Conservation (phyloP, 495 filamentous ascomycete species). For the Penicillium subrubescens region DNA sequence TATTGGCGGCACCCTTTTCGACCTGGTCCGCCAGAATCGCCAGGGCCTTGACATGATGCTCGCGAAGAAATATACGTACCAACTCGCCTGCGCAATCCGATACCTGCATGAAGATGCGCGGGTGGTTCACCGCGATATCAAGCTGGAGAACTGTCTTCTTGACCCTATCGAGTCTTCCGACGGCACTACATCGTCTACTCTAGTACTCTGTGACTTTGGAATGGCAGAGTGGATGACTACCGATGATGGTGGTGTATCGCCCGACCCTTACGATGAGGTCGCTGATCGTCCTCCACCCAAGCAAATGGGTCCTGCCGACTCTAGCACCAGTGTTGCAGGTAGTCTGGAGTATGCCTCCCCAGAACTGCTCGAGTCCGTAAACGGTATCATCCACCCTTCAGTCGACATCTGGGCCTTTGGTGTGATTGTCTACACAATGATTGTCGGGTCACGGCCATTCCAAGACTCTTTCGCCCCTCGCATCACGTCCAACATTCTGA, state of each 20-base stretch:
- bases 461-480: slow-evolving; percentile 61
- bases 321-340: slow-evolving; percentile 60
- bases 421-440: slow-evolving; percentile 63
- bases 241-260: slow-evolving; percentile 50
- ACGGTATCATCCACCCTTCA: slow-evolving; percentile 53
- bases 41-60: slow-evolving; percentile 53
- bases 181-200: slow-evolving; percentile 50
- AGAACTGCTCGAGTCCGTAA: slow-evolving; percentile 54
- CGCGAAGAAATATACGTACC: slow-evolving; percentile 65
- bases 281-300: slow-evolving; percentile 49
- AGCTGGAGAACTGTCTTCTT: slow-evolving; percentile 76
- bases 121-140: slow-evolving; percentile 74
- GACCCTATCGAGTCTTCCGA: slow-evolving; percentile 55
- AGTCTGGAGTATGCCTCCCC: slow-evolving; percentile 70
- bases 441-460: slow-evolving; percentile 71
- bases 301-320: slow-evolving; percentile 57
- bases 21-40: slow-evolving; percentile 63
- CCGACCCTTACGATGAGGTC: slow-evolving; percentile 52
- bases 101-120: slow-evolving; percentile 75
- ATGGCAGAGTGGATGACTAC: slow-evolving; percentile 71
- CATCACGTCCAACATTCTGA: slow-evolving; percentile 60
- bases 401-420: slow-evolving; percentile 77
- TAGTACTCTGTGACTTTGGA: slow-evolving; percentile 75
- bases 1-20: slow-evolving; percentile 70
- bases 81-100: slow-evolving; percentile 68